phyloP scores from a whole-genome alignment of 129 eudicot genomes.

The Escallonia rubra region DNA sequence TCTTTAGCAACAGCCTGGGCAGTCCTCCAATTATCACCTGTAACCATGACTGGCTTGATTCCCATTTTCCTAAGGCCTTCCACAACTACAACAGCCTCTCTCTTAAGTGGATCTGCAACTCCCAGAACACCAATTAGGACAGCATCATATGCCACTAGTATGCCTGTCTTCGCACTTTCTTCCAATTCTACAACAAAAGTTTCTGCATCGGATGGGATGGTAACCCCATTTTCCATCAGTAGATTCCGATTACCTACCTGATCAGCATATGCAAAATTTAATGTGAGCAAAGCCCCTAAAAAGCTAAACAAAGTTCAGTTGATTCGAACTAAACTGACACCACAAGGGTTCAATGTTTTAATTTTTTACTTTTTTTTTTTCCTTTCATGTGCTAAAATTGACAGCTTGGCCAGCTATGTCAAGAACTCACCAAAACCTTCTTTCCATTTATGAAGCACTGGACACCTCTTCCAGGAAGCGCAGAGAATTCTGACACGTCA shows the following conservation, averaged over 20 bases:
- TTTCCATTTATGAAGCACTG: constrained; percentile 67
- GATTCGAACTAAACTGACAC: neutral
- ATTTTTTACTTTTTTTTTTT: neutral
- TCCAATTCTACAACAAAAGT: constrained; percentile 77
- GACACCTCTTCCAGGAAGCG: constrained; percentile 91
- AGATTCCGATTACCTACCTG: constrained; percentile 94
- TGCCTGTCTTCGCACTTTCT: constrained; percentile 84
- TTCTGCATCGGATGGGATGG: constrained; percentile 51
- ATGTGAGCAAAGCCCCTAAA: constrained; percentile 8
- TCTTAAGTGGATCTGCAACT: constrained; percentile 86
- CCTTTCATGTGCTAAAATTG: neutral
- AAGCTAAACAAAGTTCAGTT: neutral
- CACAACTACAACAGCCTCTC: constrained; percentile 94
- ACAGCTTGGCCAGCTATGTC: neutral
- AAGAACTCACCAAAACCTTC: constrained; percentile 62
- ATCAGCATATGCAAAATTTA: constrained; percentile 5
- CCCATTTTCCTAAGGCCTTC: constrained; percentile 96
- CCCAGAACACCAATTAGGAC: constrained; percentile 74
- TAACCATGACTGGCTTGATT: constrained; percentile 89
- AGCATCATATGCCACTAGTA: constrained; percentile 68
- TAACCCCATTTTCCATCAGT: constrained; percentile 57
- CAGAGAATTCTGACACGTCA: constrained; percentile 65
- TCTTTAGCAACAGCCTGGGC: constrained; percentile 92
- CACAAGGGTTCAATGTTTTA: neutral
- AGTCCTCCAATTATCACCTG: constrained; percentile 98